phyloP scores from a whole-genome alignment of 148 eudicot genomes.

The Euryodendron excelsum region DNA sequence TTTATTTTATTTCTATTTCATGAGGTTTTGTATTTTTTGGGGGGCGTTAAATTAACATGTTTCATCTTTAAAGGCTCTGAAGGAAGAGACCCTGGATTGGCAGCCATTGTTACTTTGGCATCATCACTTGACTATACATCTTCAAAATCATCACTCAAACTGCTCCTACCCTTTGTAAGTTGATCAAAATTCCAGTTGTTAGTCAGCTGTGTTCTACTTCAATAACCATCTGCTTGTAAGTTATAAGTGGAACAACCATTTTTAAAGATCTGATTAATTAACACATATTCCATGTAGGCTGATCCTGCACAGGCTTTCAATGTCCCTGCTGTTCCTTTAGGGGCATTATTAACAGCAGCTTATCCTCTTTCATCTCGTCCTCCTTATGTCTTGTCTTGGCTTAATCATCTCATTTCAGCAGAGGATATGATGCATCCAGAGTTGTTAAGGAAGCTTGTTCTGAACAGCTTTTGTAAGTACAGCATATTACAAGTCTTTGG shows the following conservation, averaged over 20 bases:
- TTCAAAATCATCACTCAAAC: slow-evolving; percentile 84
- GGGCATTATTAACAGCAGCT: slow-evolving; percentile 83
- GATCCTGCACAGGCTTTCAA: slow-evolving; percentile 94
- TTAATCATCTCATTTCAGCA: slow-evolving; percentile 81
- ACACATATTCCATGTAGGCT: slow-evolving; percentile 52
- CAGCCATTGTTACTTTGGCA: slow-evolving; percentile 85
- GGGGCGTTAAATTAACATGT: background rate
- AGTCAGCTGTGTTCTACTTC: background rate
- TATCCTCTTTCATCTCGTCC: slow-evolving; percentile 86
- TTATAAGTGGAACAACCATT: background rate
- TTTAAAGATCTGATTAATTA: background rate
- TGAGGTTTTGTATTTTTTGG: no score
- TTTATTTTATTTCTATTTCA: no score
- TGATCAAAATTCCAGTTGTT: background rate
- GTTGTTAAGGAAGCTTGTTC: slow-evolving; percentile 75
- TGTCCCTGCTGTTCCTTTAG: slow-evolving; percentile 93
- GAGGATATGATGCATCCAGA: slow-evolving; percentile 98
- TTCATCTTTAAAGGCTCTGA: slow-evolving; percentile 52
- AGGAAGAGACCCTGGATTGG: slow-evolving; percentile 73
- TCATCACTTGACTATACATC: slow-evolving; percentile 89
- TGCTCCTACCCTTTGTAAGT: slow-evolving; percentile 92
- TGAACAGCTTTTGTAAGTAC: slow-evolving; percentile 87
- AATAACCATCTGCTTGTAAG: background rate
- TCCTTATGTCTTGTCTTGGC: slow-evolving; percentile 89
- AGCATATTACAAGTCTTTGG: background rate